Evolutionary conservation across 2,329 filamentous ascomycete species (phyloP).

Genomic region (Pleoardoris graminearum): DNA sequence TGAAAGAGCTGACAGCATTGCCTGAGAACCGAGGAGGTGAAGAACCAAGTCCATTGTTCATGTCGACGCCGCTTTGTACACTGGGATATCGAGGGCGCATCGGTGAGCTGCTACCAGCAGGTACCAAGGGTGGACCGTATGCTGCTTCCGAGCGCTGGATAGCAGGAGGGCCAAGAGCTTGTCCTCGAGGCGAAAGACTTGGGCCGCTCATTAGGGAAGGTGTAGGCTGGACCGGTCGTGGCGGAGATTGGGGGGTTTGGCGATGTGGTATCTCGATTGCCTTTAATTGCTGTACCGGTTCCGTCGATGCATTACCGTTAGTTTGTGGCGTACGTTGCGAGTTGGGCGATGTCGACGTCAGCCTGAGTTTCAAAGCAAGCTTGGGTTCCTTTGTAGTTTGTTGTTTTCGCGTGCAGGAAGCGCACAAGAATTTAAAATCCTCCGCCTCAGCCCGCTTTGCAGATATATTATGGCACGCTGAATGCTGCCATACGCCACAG

Average conservation of each 20-base stretch:
- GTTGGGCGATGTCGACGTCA: constrained; percentile 55
- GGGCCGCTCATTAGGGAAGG: constrained; percentile 48
- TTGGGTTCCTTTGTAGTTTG: constrained; percentile 65
- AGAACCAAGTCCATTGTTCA: constrained; percentile 33
- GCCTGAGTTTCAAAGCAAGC: constrained; percentile 63
- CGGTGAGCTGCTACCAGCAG: constrained; percentile 34
- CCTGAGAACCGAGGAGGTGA: constrained; percentile 40
- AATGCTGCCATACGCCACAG: constrained; percentile 97
- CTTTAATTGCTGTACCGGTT: constrained; percentile 17
- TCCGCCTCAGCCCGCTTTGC: constrained; percentile 85
- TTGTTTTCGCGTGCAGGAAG: constrained; percentile 71
- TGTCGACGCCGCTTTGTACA: constrained; percentile 19
- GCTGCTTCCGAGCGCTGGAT: constrained; percentile 44
- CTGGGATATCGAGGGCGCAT: constrained; percentile 27
- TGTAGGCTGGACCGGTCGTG: constrained; percentile 25
- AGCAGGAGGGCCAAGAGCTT: constrained; percentile 49
- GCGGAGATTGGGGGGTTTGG: constrained; percentile 16
- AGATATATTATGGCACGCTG: constrained; percentile 81
- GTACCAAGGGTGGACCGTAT: constrained; percentile 37
- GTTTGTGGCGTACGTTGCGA: constrained; percentile 17
- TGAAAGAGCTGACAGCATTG: constrained; percentile 32
- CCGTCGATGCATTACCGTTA: constrained; percentile 22
- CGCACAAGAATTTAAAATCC: constrained; percentile 87
- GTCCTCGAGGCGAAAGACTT: constrained; percentile 50
- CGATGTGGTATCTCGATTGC: constrained; percentile 28